Conservation (phyloP, 108 stramenopile species). For the Discostella pseudostelligera region DNA sequence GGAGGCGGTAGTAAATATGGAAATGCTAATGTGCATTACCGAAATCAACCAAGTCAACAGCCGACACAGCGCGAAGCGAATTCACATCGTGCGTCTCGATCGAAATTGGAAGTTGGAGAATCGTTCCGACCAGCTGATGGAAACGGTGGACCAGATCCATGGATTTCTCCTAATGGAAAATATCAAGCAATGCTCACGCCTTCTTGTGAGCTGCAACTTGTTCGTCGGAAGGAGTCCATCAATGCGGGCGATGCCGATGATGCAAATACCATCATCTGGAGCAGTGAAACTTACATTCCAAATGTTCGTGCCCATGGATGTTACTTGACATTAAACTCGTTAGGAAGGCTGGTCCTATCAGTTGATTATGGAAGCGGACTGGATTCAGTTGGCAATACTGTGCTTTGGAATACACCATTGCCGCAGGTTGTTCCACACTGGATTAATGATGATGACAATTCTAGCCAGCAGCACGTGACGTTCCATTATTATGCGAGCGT, state of each 20-base stretch:
- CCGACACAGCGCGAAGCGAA: constrained; percentile 17
- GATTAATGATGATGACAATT: constrained; percentile 34
- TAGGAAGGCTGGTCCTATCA: constrained; percentile 31
- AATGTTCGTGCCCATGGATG: constrained; percentile 42
- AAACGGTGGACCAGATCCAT: constrained; percentile 9
- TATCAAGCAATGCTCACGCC: constrained; percentile 62
- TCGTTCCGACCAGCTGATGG: constrained; percentile 16
- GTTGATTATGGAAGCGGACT: constrained; percentile 52
- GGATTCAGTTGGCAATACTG: constrained; percentile 48
- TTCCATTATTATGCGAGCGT: constrained; percentile 66
- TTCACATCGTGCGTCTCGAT: constrained; percentile 38
- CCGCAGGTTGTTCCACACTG: constrained; percentile 45
- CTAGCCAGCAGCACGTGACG: constrained; percentile 16
- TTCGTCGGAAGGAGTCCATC: constrained; percentile 15
- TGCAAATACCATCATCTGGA: constrained; percentile 47
- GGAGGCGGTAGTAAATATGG: constrained; percentile 1
- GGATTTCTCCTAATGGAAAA: constrained; percentile 60
- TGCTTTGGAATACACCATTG: constrained; percentile 61
- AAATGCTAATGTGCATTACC: constrained; percentile 9
- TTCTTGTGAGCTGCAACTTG: constrained; percentile 60
- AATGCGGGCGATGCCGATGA: constrained; percentile 4
- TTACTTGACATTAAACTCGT: constrained; percentile 44
- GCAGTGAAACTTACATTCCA: constrained; percentile 50
- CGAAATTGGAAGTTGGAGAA: constrained; percentile 40
- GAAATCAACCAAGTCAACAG: constrained; percentile 7